Percentiles rank a stretch among this genome's conserved stretches.
phyloP scores from a whole-genome alignment of 2,329 filamentous ascomycete genomes.

The Aspergillus versicolor region DNA sequence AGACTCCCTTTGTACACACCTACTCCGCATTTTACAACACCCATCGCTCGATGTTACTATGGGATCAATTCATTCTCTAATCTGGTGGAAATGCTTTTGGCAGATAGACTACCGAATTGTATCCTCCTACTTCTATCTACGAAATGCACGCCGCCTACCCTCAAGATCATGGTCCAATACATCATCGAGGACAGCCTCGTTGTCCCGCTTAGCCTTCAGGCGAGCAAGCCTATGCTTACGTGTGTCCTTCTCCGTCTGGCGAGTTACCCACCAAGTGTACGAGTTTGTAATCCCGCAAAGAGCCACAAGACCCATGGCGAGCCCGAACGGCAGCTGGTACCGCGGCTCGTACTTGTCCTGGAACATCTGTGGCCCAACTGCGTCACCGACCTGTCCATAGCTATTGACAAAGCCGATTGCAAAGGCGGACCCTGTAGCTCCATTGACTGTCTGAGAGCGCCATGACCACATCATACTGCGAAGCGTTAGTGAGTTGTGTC shows the following conservation, averaged over 20 bases:
- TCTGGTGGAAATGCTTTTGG: too few species aligned
- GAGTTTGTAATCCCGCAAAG: conserved; percentile 2
- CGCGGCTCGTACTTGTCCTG: conserved; percentile 19
- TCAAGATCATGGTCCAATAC: not conserved
- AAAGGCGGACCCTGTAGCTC: conserved; percentile 12
- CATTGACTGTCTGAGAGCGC: conserved; percentile 11
- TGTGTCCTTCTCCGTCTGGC: conserved; percentile 14
- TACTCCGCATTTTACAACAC: not conserved
- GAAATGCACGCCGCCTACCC: too few species aligned
- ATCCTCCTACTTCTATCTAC: too few species aligned
- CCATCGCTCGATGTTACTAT: too few species aligned
- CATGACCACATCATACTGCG: conserved; percentile 14
- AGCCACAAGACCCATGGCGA: conserved; percentile 18
- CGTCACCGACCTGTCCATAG: conserved; percentile 22
- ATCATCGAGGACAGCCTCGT: conserved; percentile 1
- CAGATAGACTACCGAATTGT: too few species aligned
- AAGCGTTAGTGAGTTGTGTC: not conserved
- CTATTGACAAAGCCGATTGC: conserved; percentile 22
- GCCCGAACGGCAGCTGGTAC: conserved; percentile 17
- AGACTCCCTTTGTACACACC: not conserved
- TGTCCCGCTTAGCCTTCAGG: not conserved
- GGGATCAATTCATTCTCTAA: too few species aligned
- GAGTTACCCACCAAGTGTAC: too few species aligned
- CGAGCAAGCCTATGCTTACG: conserved; percentile 10
- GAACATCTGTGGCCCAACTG: conserved; percentile 19